Evolutionary conservation across 495 filamentous ascomycete genomes (phyloP).

Genomic region (Aspergillus baeticus): DNA sequence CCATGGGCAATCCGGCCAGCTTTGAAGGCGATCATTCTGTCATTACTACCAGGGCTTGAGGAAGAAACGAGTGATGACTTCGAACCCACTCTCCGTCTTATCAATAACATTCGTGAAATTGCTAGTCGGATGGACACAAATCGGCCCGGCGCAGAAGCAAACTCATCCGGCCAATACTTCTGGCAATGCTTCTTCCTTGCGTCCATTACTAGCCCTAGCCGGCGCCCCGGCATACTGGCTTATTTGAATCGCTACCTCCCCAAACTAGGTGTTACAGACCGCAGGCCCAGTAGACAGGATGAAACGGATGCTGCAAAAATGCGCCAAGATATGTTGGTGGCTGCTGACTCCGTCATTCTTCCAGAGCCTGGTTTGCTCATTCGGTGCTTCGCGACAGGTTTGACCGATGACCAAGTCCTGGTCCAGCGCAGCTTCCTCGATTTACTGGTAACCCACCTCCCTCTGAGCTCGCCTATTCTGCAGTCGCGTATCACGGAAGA

Average conservation of each 20-base stretch:
- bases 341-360: slow-evolving; percentile 74
- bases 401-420: slow-evolving; percentile 86
- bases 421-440: slow-evolving; percentile 94
- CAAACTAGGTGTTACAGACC: slow-evolving; percentile 53
- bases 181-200: slow-evolving; percentile 98
- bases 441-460: slow-evolving; percentile 85
- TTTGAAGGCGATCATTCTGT: slow-evolving; percentile 81
- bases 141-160: slow-evolving; percentile 46
- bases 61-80: slow-evolving; percentile 98
- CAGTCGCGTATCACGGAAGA: slow-evolving; percentile 65
- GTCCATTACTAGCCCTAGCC: slow-evolving; percentile 79
- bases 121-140: slow-evolving; percentile 51
- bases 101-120: slow-evolving; percentile 73
- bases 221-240: slow-evolving; percentile 82
- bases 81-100: slow-evolving; percentile 74
- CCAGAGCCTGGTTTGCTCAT: slow-evolving; percentile 91
- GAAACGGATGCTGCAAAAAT: slow-evolving; percentile 21
- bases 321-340: slow-evolving; percentile 33
- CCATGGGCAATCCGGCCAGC: slow-evolving; percentile 73
- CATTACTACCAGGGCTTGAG: slow-evolving; percentile 86
- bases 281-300: slow-evolving; percentile 32
- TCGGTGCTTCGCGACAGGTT: slow-evolving; percentile 83
- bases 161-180: slow-evolving; percentile 78
- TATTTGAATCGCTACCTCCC: slow-evolving; percentile 81
- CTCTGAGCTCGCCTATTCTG: slow-evolving; percentile 80